Percentiles rank a stretch among this genome's conserved stretches.
phyloP scores from a whole-genome alignment of 768 basidiomycete species.

The Saitozyma sp. region DNA sequence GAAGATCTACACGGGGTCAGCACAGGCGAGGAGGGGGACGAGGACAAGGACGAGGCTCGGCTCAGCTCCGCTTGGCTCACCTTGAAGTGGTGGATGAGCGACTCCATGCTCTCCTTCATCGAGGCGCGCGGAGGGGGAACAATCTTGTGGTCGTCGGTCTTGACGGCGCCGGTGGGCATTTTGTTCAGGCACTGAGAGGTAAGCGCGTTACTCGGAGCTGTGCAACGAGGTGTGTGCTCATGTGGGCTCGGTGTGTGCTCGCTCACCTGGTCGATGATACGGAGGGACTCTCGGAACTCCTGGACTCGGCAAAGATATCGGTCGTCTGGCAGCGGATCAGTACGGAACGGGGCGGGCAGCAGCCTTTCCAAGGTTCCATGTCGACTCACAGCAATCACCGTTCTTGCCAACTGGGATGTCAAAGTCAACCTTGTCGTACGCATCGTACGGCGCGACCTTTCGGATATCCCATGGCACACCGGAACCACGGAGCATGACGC shows the following conservation, averaged over 20 bases:
- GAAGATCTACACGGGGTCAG: conserved; percentile 66
- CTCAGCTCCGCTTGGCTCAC: conserved; percentile 48
- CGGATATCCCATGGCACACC: conserved; percentile 90
- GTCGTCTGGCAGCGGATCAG: conserved; percentile 58
- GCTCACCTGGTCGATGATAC: conserved; percentile 75
- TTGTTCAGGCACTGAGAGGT: conserved; percentile 80
- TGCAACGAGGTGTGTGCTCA: conserved; percentile 5
- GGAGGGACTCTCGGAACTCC: conserved; percentile 92
- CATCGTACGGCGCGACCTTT: conserved; percentile 90
- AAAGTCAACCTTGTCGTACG: conserved; percentile 96
- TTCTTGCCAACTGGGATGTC: conserved; percentile 95
- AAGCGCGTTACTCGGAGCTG: conserved; percentile 10
- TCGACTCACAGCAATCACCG: conserved; percentile 75
- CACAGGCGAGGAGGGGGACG: background rate
- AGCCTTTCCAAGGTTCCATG: background rate
- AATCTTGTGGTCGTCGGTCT: conserved; percentile 96
- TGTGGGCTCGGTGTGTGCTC: too few relatives aligned
- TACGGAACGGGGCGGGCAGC: background rate
- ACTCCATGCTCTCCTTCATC: conserved; percentile 99
- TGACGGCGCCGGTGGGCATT: conserved; percentile 87
- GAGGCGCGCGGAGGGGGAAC: conserved; percentile 92
- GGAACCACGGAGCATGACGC: conserved; percentile 93
- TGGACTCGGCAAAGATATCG: conserved; percentile 96
- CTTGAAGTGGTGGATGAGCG: conserved; percentile 98
- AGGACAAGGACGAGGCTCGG: background rate